phyloP scores from a whole-genome alignment of 306 rosid genomes.

The Cucurbita maxima region DNA sequence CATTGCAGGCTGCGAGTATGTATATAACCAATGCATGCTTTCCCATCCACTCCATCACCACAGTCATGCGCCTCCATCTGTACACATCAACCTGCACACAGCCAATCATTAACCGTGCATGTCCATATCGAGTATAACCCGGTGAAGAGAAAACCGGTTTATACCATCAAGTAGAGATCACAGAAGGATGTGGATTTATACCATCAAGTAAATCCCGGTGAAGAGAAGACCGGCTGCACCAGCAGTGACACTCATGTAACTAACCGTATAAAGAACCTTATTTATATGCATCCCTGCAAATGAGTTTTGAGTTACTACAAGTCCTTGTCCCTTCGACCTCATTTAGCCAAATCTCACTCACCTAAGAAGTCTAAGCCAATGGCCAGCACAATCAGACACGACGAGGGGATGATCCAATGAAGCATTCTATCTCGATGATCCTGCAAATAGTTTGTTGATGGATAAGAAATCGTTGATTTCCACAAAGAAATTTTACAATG shows the following conservation, averaged over 20 bases:
- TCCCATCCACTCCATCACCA: conserved; percentile 81
- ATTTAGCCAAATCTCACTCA: conserved; percentile 2
- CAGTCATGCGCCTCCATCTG: conserved; percentile 39
- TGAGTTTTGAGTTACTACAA: neutral
- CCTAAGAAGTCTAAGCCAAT: conserved; percentile 53
- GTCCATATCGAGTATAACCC: neutral
- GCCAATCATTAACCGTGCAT: neutral
- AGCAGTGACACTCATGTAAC: conserved; percentile 77
- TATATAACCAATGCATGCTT: conserved; percentile 74
- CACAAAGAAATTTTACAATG: neutral
- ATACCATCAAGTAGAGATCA: neutral
- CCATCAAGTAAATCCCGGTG: conserved; percentile 69
- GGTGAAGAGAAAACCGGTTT: no score
- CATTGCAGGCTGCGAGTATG: conserved; percentile 67
- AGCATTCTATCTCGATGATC: conserved; percentile 62
- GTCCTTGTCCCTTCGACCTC: neutral
- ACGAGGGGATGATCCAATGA: conserved; percentile 64
- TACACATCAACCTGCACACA: conserved; percentile 70
- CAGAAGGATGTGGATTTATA: neutral
- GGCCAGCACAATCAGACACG: conserved; percentile 44
- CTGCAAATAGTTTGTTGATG: conserved; percentile 26
- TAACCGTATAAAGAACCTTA: conserved; percentile 75
- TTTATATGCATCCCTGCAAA: conserved; percentile 65
- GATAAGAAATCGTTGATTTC: neutral
- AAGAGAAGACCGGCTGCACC: conserved; percentile 79